Evolutionary conservation across 768 basidiomycete genomes (phyloP).

Genomic region (Leccinum disarticulatum): DNA sequence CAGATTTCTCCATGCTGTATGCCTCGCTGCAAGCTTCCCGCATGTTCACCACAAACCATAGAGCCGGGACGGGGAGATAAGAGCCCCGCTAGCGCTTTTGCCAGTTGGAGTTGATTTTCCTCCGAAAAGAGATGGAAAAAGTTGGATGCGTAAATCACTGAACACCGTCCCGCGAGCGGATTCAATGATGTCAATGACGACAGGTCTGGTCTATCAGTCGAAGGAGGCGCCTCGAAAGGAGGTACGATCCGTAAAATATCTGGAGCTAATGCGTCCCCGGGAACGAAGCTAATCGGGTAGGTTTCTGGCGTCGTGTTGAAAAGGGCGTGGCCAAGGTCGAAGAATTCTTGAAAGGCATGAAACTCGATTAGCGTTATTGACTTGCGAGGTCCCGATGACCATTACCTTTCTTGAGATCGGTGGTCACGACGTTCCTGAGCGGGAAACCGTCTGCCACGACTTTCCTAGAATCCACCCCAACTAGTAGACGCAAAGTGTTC

Average conservation of each 20-base stretch:
- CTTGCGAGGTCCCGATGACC: neutral
- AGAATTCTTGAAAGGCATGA: slow-evolving; percentile 42
- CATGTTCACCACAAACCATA: slow-evolving; percentile 32
- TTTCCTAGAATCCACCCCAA: slow-evolving; percentile 39
- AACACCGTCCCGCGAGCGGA: slow-evolving; percentile 47
- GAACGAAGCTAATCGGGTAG: slow-evolving; percentile 52
- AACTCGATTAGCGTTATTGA: neutral
- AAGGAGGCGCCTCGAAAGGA: slow-evolving; percentile 29
- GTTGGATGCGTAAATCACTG: slow-evolving; percentile 48
- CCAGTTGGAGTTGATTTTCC: slow-evolving; percentile 29
- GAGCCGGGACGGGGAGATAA: slow-evolving; percentile 33
- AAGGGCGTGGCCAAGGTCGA: slow-evolving; percentile 58
- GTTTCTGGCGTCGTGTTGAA: slow-evolving; percentile 54
- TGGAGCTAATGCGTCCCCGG: slow-evolving; percentile 55
- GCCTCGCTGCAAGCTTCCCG: slow-evolving; percentile 11
- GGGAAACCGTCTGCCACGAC: slow-evolving; percentile 45
- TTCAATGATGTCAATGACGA: slow-evolving; percentile 42
- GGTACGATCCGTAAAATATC: slow-evolving; percentile 37
- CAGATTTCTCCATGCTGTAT: neutral
- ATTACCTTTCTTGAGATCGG: slow-evolving; percentile 41
- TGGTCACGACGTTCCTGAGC: slow-evolving; percentile 35
- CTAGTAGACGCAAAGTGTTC: slow-evolving; percentile 4
- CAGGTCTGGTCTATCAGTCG: slow-evolving; percentile 29
- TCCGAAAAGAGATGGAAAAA: slow-evolving; percentile 45
- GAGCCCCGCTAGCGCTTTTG: slow-evolving; percentile 28